Conservation (phyloP, 2,329 filamentous ascomycete species). For the Diaporthe longicolla region DNA sequence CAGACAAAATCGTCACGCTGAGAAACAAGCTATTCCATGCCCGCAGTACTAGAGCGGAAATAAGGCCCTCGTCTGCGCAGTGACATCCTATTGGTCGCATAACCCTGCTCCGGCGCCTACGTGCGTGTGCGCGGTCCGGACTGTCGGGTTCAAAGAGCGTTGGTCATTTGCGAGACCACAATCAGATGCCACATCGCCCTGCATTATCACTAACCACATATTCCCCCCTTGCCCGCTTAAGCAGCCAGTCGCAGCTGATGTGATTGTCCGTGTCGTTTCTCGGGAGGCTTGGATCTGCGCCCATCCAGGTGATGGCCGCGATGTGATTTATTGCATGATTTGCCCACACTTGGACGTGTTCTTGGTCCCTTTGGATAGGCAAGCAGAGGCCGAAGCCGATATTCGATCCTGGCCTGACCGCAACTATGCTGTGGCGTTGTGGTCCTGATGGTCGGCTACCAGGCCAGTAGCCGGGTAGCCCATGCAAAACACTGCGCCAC, state of each 20-base stretch:
- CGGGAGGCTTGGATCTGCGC: not conserved
- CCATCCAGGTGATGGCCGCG: not conserved
- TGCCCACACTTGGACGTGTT: not conserved
- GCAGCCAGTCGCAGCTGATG: conserved; percentile 24
- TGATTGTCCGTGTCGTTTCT: not conserved
- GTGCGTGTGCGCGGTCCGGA: conserved; percentile 11
- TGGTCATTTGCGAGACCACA: conserved; percentile 11
- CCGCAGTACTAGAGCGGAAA: not conserved
- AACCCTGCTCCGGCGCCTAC: conserved; percentile 26
- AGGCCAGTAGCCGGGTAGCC: not conserved
- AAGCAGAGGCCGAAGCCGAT: not conserved
- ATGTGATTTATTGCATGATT: not conserved
- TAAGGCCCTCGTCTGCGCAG: not conserved
- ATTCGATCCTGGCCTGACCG: not conserved
- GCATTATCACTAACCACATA: not conserved
- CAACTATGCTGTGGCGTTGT: not conserved
- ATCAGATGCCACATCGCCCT: conserved; percentile 2
- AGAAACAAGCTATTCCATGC: conserved; percentile 12
- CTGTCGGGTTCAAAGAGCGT: conserved; percentile 19
- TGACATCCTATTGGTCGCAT: conserved; percentile 8
- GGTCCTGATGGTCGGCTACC: not conserved
- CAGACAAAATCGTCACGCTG: conserved; percentile 17
- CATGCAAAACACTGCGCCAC: not conserved
- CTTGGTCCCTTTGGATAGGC: not conserved
- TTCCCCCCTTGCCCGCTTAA: conserved; percentile 23